Conservation (phyloP, 345 rosid species). For the Isatis tinctoria region DNA sequence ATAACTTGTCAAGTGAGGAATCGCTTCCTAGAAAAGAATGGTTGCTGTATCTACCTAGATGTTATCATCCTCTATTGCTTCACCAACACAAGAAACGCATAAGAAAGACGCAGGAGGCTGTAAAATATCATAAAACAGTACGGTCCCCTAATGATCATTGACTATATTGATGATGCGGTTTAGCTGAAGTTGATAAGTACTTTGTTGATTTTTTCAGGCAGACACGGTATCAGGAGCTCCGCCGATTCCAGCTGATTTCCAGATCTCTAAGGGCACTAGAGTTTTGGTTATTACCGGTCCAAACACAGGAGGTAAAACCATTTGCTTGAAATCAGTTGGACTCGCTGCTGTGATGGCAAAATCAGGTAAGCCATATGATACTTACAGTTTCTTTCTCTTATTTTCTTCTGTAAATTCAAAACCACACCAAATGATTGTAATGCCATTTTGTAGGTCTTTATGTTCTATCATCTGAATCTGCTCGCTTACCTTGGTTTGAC, state of each 20-base stretch:
- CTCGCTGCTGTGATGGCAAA: conserved; percentile 96
- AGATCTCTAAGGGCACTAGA: conserved; percentile 55
- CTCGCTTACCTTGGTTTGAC: conserved; percentile 89
- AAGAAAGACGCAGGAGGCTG: conserved; percentile 46
- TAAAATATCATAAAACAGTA: conserved; percentile 48
- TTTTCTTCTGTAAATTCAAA: not conserved
- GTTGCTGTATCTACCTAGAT: conserved; percentile 73
- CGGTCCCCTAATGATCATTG: conserved; percentile 28
- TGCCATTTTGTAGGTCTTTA: conserved; percentile 57
- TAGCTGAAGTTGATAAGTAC: conserved; percentile 11
- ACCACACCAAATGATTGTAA: not conserved
- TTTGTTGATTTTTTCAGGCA: conserved; percentile 42
- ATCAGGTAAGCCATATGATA: conserved; percentile 49
- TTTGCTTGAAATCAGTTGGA: conserved; percentile 88
- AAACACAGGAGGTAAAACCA: conserved; percentile 96
- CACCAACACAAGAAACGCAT: conserved; percentile 68
- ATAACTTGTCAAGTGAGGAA: conserved; percentile 28
- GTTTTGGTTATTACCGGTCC: conserved; percentile 91
- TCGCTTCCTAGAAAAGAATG: conserved; percentile 47
- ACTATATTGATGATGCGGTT: not conserved
- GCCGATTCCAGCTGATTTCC: conserved; percentile 81
- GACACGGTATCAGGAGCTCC: conserved; percentile 42
- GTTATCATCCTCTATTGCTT: conserved; percentile 84
- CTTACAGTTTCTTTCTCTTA: not conserved
- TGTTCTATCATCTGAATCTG: conserved; percentile 83